Evolutionary conservation across 805 yeast species (phyloP).

Genomic region (Myxozyma geophila): DNA sequence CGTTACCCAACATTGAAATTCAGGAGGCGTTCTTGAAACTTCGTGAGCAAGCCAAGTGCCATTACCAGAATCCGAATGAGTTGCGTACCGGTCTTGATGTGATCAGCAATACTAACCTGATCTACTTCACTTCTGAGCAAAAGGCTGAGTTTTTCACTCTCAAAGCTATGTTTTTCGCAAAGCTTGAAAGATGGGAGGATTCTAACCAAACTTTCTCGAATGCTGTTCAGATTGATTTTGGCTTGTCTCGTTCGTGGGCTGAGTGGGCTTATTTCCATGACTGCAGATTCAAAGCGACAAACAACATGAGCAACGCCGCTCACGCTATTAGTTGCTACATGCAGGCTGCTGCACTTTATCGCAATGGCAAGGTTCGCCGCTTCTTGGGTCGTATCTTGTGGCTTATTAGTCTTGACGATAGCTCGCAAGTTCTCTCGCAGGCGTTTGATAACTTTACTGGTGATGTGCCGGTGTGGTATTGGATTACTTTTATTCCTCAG

Average conservation of each 20-base stretch:
- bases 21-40: constrained; percentile 96
- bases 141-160: constrained; percentile 97
- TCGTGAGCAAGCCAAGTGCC: constrained; percentile 97
- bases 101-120: constrained; percentile 92
- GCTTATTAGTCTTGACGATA: constrained; percentile 90
- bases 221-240: constrained; percentile 93
- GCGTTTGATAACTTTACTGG: constrained; percentile 93
- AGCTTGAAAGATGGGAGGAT: constrained; percentile 85
- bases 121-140: constrained; percentile 94
- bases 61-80: constrained; percentile 88
- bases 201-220: constrained; percentile 98
- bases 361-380: constrained; percentile 87
- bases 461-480: constrained; percentile 98
- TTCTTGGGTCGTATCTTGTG: constrained; percentile 87
- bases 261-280: constrained; percentile 99
- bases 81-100: constrained; percentile 95
- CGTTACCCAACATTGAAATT: constrained; percentile 94
- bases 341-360: constrained; percentile 96
- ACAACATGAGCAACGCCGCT: constrained; percentile 83
- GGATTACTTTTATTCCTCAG: constrained; percentile 98
- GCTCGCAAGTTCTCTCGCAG: constrained; percentile 74
- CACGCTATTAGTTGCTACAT: constrained; percentile 94
- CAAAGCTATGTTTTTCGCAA: constrained; percentile 97
- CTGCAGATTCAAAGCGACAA: constrained; percentile 79
- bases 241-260: constrained; percentile 98